Evolutionary conservation across 257 asterid genomes (phyloP).

Genomic region (Eucommia ulmoides): DNA sequence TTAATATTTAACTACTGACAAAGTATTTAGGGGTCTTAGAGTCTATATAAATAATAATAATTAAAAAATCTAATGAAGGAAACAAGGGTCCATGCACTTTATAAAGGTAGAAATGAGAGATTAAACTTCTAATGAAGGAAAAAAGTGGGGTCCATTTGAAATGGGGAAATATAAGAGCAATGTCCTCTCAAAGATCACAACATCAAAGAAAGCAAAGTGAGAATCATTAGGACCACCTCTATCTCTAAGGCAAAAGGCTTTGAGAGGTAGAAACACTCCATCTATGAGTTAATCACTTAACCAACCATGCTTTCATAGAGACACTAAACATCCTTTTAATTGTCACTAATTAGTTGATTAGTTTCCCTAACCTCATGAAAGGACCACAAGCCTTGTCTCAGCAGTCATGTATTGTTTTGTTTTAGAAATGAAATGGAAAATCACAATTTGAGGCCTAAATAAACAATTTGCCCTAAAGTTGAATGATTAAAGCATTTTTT

Average conservation of each 20-base stretch:
- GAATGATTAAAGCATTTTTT: no score
- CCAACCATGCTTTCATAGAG: slow-evolving; percentile 13
- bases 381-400: not conserved
- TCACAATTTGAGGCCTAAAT: no score
- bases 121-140: not conserved
- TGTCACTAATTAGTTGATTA: slow-evolving; percentile 21
- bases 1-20: no score
- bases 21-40: not conserved
- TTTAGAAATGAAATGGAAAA: no score
- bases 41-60: not conserved
- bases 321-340: slow-evolving; percentile 11
- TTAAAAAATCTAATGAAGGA: not conserved
- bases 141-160: not conserved
- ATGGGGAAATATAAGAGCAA: not conserved
- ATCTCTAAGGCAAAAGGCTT: slow-evolving; percentile 6
- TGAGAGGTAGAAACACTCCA: slow-evolving; percentile 26
- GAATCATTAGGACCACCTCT: slow-evolving; percentile 10
- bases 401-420: no score
- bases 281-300: slow-evolving; percentile 23
- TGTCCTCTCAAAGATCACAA: not conserved
- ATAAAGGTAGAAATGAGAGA: not conserved
- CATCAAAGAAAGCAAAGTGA: slow-evolving; percentile 11
- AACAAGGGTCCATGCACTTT: not conserved
- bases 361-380: not conserved
- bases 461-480: no score